These are phyloP conservation scores for Kalmusia sp. DNA, from an alignment of 2,329 filamentous ascomycete species.

Conservation along the genomic window DNA sequence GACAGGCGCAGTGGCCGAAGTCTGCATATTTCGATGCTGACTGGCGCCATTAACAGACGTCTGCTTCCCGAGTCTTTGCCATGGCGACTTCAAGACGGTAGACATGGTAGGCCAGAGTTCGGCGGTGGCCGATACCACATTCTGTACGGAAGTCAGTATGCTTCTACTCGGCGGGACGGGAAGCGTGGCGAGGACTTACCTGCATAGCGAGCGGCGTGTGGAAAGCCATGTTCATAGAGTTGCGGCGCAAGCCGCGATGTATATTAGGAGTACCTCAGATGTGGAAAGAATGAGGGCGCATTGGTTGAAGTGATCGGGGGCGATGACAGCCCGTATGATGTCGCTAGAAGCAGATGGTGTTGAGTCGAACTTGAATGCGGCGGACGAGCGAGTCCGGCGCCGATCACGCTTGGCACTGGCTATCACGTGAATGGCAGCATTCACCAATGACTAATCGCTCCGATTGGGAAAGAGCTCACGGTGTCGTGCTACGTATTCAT, in stretches of 20 bases:
- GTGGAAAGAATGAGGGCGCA: slow-evolving; percentile 26
- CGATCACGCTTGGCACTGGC: slow-evolving; percentile 5
- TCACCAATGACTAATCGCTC: background rate
- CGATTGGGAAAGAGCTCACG: background rate
- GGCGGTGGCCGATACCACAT: slow-evolving; percentile 47
- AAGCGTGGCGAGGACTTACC: slow-evolving; percentile 50
- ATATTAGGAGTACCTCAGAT: slow-evolving; percentile 19
- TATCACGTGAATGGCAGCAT: slow-evolving; percentile 6
- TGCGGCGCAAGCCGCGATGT: slow-evolving; percentile 42
- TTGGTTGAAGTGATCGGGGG: slow-evolving; percentile 20
- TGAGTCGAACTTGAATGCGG: slow-evolving; percentile 4
- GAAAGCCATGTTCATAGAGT: slow-evolving; percentile 56
- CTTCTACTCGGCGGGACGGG: slow-evolving; percentile 25
- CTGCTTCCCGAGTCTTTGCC: slow-evolving; percentile 36
- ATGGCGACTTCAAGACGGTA: slow-evolving; percentile 43
- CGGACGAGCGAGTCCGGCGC: background rate
- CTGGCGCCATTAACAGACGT: slow-evolving; percentile 25
- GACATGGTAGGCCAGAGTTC: slow-evolving; percentile 52
- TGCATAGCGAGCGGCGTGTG: slow-evolving; percentile 56
- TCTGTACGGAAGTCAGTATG: slow-evolving; percentile 46
- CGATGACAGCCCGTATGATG: slow-evolving; percentile 21
- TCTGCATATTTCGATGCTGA: slow-evolving; percentile 25
- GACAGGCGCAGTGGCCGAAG: slow-evolving; percentile 11
- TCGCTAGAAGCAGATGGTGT: slow-evolving; percentile 31
- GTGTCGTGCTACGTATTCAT: background rate